Conservation (phyloP, 495 filamentous ascomycete genomes). For the Hypoxylon cercidicola region DNA sequence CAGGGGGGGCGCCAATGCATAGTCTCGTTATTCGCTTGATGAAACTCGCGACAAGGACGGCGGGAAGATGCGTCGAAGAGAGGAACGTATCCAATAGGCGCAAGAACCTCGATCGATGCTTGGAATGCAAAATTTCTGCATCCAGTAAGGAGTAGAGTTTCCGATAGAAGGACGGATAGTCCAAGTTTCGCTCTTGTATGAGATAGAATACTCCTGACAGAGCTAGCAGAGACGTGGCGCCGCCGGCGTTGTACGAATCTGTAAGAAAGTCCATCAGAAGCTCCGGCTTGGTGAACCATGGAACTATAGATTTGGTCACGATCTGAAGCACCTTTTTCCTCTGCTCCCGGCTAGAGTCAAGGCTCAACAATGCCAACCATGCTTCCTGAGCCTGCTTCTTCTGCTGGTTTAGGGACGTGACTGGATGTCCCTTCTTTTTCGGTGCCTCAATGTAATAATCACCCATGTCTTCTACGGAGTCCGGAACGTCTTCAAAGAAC, state of each 20-base stretch:
- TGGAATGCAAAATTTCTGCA: slow-evolving; percentile 85
- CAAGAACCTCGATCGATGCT: slow-evolving; percentile 93
- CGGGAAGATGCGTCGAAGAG: slow-evolving; percentile 91
- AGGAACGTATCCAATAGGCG: slow-evolving; percentile 92
- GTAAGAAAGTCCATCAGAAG: slow-evolving; percentile 98
- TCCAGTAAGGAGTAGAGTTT: slow-evolving; percentile 94
- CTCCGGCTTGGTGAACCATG: slow-evolving; percentile 87
- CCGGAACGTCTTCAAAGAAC: slow-evolving; percentile 70
- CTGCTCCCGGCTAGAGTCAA: slow-evolving; percentile 72
- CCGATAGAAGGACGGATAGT: slow-evolving; percentile 93
- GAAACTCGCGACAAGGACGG: slow-evolving; percentile 90
- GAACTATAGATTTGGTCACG: slow-evolving; percentile 79
- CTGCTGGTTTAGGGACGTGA: slow-evolving; percentile 68
- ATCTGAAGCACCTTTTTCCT: slow-evolving; percentile 80
- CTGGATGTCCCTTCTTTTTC: slow-evolving; percentile 62
- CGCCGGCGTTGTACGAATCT: slow-evolving; percentile 87
- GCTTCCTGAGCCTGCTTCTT: slow-evolving; percentile 82
- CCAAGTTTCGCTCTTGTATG: slow-evolving; percentile 90
- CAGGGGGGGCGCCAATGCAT: slow-evolving; percentile 83
- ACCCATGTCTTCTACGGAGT: slow-evolving; percentile 69
- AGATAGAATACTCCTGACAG: slow-evolving; percentile 95
- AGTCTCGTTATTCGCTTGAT: slow-evolving; percentile 90
- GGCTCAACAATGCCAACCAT: slow-evolving; percentile 81
- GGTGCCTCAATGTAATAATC: slow-evolving; percentile 69
- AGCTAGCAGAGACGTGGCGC: slow-evolving; percentile 84